Conservation (phyloP, 2,329 filamentous ascomycete species). For the Calonectria ilicicola region DNA sequence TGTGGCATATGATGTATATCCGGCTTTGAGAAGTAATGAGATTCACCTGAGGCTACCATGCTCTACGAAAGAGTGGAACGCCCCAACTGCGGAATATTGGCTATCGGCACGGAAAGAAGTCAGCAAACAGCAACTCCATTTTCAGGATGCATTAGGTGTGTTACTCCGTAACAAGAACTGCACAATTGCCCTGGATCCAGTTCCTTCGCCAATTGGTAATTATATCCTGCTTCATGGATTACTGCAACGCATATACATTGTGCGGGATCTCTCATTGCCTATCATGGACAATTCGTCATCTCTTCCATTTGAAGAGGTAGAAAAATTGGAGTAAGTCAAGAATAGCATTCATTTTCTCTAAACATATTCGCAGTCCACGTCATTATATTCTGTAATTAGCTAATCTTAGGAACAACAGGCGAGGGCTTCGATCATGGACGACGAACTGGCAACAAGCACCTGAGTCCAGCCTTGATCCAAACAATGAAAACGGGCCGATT, state of each 20-base stretch:
- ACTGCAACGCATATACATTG: slow-evolving; percentile 53
- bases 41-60: slow-evolving; percentile 50
- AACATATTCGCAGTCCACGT: not conserved
- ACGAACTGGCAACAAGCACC: slow-evolving; percentile 53
- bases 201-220: slow-evolving; percentile 52
- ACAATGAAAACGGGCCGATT: slow-evolving; percentile 54
- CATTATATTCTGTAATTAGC: not conserved
- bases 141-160: slow-evolving; percentile 50
- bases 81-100: slow-evolving; percentile 45
- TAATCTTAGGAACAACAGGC: slow-evolving; percentile 29
- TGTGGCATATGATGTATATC: slow-evolving; percentile 53
- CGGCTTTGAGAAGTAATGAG: slow-evolving; percentile 51
- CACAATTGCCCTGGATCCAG: slow-evolving; percentile 45
- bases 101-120: slow-evolving; percentile 41
- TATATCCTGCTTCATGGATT: slow-evolving; percentile 53
- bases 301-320: slow-evolving; percentile 49
- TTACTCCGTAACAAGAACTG: slow-evolving; percentile 45
- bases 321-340: slow-evolving; percentile 49
- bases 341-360: not conserved
- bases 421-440: slow-evolving; percentile 52
- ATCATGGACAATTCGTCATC: slow-evolving; percentile 47
- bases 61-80: slow-evolving; percentile 52
- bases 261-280: slow-evolving; percentile 51
- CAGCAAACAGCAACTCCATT: slow-evolving; percentile 49
- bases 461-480: slow-evolving; percentile 53